Evolutionary conservation across 163 green algal species (phyloP).

Genomic region (Scenedesmus sp.): DNA sequence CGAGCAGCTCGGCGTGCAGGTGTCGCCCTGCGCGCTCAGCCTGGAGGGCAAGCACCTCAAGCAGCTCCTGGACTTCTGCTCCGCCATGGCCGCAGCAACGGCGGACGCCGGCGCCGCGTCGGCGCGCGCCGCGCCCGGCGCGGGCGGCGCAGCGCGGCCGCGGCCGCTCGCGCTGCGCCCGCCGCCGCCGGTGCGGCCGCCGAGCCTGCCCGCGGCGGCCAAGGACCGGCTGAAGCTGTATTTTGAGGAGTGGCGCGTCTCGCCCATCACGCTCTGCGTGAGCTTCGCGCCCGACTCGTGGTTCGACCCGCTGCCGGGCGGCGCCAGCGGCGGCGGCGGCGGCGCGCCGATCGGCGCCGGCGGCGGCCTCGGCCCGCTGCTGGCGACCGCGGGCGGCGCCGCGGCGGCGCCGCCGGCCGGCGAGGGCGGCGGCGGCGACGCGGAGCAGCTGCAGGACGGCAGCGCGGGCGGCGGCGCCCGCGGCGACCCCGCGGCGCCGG

Average conservation of each 20-base stretch:
- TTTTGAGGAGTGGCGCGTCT: conserved; percentile 62
- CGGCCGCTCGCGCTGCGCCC: not conserved
- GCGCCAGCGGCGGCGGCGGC: not conserved
- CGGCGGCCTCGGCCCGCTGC: too few species aligned
- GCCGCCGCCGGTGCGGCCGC: not conserved
- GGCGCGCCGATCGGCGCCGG: not conserved
- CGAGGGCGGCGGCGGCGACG: too few species aligned
- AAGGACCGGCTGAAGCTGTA: conserved; percentile 67
- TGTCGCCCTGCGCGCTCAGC: conserved; percentile 57
- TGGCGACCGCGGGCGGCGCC: too few species aligned
- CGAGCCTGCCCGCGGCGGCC: not conserved
- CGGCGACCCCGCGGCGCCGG: too few species aligned
- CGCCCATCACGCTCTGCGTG: conserved; percentile 57
- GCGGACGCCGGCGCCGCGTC: not conserved
- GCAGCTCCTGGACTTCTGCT: conserved; percentile 50
- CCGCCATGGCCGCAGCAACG: not conserved
- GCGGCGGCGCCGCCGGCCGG: too few species aligned
- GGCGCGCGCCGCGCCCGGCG: not conserved
- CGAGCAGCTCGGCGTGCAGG: conserved; percentile 57
- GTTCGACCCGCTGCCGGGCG: conserved; percentile 40
- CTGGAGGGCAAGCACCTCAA: conserved; percentile 63
- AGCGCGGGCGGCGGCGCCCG: too few species aligned
- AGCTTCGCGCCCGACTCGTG: conserved; percentile 68
- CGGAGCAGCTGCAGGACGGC: too few species aligned
- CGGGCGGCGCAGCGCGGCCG: not conserved